phyloP scores from a whole-genome alignment of 805 yeast genomes.

The Cyberlindnera veronae region DNA sequence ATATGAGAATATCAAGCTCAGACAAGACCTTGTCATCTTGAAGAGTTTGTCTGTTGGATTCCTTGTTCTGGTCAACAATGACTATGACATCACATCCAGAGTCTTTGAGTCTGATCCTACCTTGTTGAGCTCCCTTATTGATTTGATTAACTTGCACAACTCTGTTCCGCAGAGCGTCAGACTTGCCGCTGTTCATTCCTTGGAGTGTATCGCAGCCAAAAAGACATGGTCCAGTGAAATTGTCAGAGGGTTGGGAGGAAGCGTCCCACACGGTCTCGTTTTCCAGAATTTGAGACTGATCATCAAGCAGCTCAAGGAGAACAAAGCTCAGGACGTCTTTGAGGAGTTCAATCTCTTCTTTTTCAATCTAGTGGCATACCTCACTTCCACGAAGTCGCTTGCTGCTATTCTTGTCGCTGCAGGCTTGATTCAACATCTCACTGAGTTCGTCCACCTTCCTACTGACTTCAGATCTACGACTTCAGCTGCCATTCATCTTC shows the following conservation, averaged over 20 bases:
- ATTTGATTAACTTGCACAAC: constrained; percentile 66
- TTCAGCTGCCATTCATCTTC: constrained; percentile 59
- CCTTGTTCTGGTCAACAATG: constrained; percentile 51
- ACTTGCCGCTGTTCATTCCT: constrained; percentile 58
- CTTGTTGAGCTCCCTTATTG: constrained; percentile 64
- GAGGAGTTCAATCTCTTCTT: constrained; percentile 47
- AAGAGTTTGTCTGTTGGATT: constrained; percentile 69
- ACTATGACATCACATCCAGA: constrained; percentile 57
- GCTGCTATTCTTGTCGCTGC: constrained; percentile 63
- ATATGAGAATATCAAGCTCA: constrained; percentile 47
- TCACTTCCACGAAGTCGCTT: constrained; percentile 54
- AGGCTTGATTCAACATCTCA: constrained; percentile 65
- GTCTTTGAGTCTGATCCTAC: constrained; percentile 73
- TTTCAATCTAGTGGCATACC: constrained; percentile 60
- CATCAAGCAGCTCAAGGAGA: constrained; percentile 45
- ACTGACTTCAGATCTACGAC: constrained; percentile 52
- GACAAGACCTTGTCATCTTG: constrained; percentile 57
- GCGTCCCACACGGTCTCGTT: constrained; percentile 79
- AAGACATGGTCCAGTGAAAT: constrained; percentile 74
- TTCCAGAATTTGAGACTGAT: constrained; percentile 69
- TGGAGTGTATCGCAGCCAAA: constrained; percentile 65
- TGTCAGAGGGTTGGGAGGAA: constrained; percentile 75
- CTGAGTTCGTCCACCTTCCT: constrained; percentile 55
- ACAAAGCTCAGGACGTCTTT: constrained; percentile 35
- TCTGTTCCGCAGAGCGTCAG: constrained; percentile 50